Conservation (phyloP, 208 protist species). For the Leishmania amazonensis region DNA sequence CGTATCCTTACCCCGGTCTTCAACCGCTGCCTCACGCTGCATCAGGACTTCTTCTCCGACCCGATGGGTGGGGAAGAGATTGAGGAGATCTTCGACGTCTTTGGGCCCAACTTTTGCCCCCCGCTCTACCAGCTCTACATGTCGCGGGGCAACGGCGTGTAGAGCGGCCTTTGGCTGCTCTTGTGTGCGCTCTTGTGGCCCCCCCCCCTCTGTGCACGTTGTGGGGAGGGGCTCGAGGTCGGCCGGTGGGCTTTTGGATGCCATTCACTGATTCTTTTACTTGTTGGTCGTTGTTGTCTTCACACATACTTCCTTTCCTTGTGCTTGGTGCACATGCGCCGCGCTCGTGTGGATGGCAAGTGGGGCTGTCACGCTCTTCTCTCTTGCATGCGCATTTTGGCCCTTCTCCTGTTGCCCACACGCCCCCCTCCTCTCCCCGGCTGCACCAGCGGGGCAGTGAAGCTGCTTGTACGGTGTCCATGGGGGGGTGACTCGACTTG, state of each 20-base stretch:
- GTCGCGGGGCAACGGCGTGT: slow-evolving; percentile 58
- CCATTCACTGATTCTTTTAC: background rate
- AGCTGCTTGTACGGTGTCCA: background rate
- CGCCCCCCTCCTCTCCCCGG: background rate
- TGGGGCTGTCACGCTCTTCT: background rate
- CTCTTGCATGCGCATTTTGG: background rate
- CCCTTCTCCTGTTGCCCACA: background rate
- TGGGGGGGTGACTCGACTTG: background rate
- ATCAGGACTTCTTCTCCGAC: slow-evolving; percentile 91
- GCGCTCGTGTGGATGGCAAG: background rate
- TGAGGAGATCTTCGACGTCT: slow-evolving; percentile 91
- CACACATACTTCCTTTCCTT: slow-evolving; percentile 1
- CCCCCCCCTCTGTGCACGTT: background rate
- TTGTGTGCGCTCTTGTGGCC: background rate
- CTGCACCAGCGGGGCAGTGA: background rate
- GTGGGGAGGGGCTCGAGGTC: background rate
- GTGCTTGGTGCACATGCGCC: background rate
- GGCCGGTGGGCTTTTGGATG: background rate
- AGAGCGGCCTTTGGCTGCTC: background rate
- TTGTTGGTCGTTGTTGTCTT: slow-evolving; percentile 1
- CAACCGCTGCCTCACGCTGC: slow-evolving; percentile 88
- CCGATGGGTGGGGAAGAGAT: slow-evolving; percentile 91
- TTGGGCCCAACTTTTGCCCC: slow-evolving; percentile 83
- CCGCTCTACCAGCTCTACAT: slow-evolving; percentile 91
- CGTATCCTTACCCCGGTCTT: slow-evolving; percentile 83